Evolutionary conservation across 2,329 filamentous ascomycete species (phyloP), one percentile per base, ranked within the genome.

Genomic region (Cladosporium velox): DNA sequence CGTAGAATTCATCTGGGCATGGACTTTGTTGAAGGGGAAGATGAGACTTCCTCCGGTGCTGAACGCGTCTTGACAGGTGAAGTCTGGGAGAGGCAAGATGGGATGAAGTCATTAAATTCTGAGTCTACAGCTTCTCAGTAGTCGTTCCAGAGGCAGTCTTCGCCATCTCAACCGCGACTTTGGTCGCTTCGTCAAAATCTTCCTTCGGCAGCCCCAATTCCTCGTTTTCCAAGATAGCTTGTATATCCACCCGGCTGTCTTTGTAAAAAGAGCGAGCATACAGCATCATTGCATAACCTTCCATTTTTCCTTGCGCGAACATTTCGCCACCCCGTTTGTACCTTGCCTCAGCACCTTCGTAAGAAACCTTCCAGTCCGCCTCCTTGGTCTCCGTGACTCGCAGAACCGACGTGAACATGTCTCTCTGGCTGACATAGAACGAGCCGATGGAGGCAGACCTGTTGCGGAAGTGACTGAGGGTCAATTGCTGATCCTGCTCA

Each of bases 221-320:
- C 51, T 70, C 66, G 60, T 74, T 72, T 2, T 65, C 30, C 59
- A 61, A 26, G 55, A 54, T 68, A 2, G 75, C 76, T 61, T 81
- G 81, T 67, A 81, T 65, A 24, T 71, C 65, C 51, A 64, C 66
- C n/a, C 71, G 55, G 2, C 75, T 74, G 58, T 73, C 72, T 15
- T 68, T 68, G 35, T 69, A 77, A 69, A 90, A 90, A 0, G 79
- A 76, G 5, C 85, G 76, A 0, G 84, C 73, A 70, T 89, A 90
- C 70, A 91, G 78, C 65, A 82, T 59, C 72, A 81, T 80, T 1
- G 70, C 74, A 68, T 83, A 87, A 0, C 82, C 87, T 11, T 68
- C 71, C 60, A 59, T 69, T 18, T 81, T 80, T 30, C 80, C 83
- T 8, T 68, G 59, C 66, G 82, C 73, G 2, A 89, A 54, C 35